phyloP scores from a whole-genome alignment of 2,329 filamentous ascomycete genomes.

The Sclerotinia sclerotiorum region DNA sequence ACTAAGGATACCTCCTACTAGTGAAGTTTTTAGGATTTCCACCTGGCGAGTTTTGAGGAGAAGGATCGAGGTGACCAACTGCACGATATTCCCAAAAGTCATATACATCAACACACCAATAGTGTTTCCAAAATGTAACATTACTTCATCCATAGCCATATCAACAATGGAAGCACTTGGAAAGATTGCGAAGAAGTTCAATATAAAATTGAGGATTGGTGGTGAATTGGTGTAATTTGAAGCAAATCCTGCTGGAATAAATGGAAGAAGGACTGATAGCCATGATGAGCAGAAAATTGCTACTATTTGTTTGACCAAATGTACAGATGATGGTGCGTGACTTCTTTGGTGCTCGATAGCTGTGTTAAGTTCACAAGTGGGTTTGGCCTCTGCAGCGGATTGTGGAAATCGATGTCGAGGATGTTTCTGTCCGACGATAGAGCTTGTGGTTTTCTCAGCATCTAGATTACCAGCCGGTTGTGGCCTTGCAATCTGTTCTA shows the following conservation, averaged over 20 bases:
- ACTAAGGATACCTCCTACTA: constrained; percentile 86
- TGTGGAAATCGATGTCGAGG: not conserved
- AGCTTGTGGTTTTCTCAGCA: not conserved
- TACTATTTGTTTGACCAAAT: not conserved
- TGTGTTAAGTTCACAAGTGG: not conserved
- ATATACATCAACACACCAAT: constrained; percentile 80
- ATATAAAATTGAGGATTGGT: constrained; percentile 67
- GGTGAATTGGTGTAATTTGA: constrained; percentile 62
- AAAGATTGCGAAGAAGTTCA: constrained; percentile 90
- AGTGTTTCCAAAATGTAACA: constrained; percentile 74
- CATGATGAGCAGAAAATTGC: constrained; percentile 71
- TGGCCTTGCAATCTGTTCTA: not conserved
- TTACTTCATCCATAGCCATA: constrained; percentile 84
- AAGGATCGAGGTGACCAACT: constrained; percentile 45
- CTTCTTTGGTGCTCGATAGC: not conserved
- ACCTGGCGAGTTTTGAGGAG: constrained; percentile 44
- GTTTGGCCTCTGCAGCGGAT: not conserved
- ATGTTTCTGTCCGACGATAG: not conserved
- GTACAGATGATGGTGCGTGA: too few relatives aligned
- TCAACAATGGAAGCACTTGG: constrained; percentile 82
- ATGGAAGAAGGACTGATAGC: constrained; percentile 77
- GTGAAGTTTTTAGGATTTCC: constrained; percentile 81
- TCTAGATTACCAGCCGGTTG: not conserved
- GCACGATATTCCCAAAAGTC: constrained; percentile 78
- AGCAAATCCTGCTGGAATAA: constrained; percentile 74